Conservation (phyloP, 1,139 yeast species). For the Diutina sp. region DNA sequence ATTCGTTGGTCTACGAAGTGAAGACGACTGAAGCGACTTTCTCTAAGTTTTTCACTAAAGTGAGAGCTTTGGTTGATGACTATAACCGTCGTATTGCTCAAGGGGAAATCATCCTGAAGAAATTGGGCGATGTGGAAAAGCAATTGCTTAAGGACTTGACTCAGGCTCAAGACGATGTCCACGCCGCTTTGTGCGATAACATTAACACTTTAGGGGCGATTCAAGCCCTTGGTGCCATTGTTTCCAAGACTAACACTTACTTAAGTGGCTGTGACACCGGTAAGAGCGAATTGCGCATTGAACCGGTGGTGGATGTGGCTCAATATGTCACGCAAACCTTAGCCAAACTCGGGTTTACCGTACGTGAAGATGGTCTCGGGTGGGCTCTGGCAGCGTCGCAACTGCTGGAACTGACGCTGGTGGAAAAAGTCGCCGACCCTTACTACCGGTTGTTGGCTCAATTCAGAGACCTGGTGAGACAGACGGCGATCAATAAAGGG, state of each 20-base stretch:
- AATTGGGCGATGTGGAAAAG: constrained; percentile 39
- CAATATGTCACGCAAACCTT: constrained; percentile 62
- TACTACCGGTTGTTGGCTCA: constrained; percentile 63
- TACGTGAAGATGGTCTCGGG: constrained; percentile 61
- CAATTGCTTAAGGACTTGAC: constrained; percentile 39
- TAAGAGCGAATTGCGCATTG: constrained; percentile 38
- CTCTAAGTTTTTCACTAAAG: constrained; percentile 72
- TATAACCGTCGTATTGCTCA: constrained; percentile 36
- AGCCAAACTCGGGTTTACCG: constrained; percentile 60
- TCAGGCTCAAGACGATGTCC: constrained; percentile 47
- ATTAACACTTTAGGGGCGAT: constrained; percentile 69
- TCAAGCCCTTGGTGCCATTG: constrained; percentile 51
- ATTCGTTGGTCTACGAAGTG: constrained; percentile 63
- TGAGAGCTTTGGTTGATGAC: constrained; percentile 63
- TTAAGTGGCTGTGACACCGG: constrained; percentile 34
- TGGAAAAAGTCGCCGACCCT: constrained; percentile 67
- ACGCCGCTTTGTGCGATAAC: constrained; percentile 78
- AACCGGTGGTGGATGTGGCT: constrained; percentile 52
- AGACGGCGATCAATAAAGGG: constrained; percentile 54
- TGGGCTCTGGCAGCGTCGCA: constrained; percentile 34
- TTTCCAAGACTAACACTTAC: constrained; percentile 61
- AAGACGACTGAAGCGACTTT: constrained; percentile 61
- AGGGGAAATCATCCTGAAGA: constrained; percentile 42
- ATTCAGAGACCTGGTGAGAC: constrained; percentile 75
- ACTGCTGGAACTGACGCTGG: constrained; percentile 14